Conservation (phyloP, 2,329 filamentous ascomycete genomes). For the Rhytidhysteron rufulum region DNA sequence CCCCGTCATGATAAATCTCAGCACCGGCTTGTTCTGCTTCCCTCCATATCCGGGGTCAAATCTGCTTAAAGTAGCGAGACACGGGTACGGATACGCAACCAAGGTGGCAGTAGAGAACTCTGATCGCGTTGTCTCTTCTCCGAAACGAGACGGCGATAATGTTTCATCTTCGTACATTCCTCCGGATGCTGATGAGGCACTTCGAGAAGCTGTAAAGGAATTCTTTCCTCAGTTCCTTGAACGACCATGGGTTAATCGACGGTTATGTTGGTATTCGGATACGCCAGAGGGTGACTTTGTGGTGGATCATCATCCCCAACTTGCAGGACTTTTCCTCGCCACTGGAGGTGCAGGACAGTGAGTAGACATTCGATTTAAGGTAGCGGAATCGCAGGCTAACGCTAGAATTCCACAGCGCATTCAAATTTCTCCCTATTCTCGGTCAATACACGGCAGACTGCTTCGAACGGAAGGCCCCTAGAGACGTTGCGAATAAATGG, state of each 20-base stretch:
- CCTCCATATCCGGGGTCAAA: no score
- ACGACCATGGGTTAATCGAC: conserved; percentile 58
- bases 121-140: no score
- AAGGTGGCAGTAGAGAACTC: no score
- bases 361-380: conserved; percentile 1
- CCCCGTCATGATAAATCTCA: no score
- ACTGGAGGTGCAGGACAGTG: conserved; percentile 61
- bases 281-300: conserved; percentile 69
- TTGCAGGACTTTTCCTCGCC: conserved; percentile 57
- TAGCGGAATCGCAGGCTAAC: background rate
- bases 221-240: conserved; percentile 41
- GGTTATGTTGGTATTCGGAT: conserved; percentile 74
- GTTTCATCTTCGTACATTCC: no score
- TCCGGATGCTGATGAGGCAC: conserved; percentile 10
- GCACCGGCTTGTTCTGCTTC: no score
- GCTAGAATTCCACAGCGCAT: conserved; percentile 9
- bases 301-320: conserved; percentile 63
- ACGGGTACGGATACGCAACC: no score
- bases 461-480: no score
- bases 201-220: conserved; percentile 7
- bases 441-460: no score
- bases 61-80: no score
- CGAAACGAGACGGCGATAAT: no score
- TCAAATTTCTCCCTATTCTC: conserved; percentile 19
- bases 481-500: no score